Evolutionary conservation across 164 flowering plant genomes (phyloP), one percentile per base, ranked within the genome.

Genomic region (Berberis thunbergii): DNA sequence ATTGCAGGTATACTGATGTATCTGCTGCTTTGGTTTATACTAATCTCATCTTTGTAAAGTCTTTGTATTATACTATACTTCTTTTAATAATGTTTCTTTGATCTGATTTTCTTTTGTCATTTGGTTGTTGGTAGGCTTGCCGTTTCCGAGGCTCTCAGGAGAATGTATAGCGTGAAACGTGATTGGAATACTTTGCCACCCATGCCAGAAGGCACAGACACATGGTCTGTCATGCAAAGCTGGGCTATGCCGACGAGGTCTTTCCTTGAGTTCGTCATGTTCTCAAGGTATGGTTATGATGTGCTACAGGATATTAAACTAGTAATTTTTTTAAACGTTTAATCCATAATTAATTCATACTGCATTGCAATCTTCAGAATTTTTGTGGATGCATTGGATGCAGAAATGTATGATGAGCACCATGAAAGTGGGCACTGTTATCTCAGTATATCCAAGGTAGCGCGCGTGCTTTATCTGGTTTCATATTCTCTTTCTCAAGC

Each of bases 201-300:
- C 45, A 91, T 95, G 99, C 98, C 98, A 53, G 64, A 49, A 41
- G 92, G 82, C 78, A 91, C 86, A 7, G 84, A 76, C 67, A 80
- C 96, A 13, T 95, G 99, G 99, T 86, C 98, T 65, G 93, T 85
- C 59, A 85, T 83, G 92, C 81, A 88, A 59, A 82, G 89, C 69
- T 95, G 97, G 97, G 96, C 79, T 66, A 70, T 95, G 80, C 98
- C 99, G n/a, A 89, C 98, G 0, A 75, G 79, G 67, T 95, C 99
- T 43, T 95, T 91, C 74, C 77, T 86, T 5, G 99, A 95, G 78
- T 88, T 89, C 75, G 89, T 86, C 6, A 91, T 95, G 99, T 95
- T 95, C 67, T 86, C 98, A 55, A 89, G 99, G 99, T 91, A 26
- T 26, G 26, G 26, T 26, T 26, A 26, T 26, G 26, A 26, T 26